Evolutionary conservation across 208 protist species (phyloP).

Genomic region (Histomonas meleagridis): DNA sequence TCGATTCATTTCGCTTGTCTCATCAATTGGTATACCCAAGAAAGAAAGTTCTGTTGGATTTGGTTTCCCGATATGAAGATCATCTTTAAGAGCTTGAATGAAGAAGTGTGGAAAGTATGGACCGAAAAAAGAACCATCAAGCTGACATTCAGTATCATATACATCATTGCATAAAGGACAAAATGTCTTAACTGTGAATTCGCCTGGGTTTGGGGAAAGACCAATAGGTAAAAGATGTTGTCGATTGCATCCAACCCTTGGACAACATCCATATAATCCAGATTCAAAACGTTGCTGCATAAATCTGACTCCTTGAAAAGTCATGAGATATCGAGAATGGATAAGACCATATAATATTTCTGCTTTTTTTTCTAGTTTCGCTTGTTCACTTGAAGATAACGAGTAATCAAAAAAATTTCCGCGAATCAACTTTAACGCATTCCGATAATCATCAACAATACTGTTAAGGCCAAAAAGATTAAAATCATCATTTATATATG

Average conservation of each 20-base stretch:
- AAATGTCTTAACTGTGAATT: not conserved
- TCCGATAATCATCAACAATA: not conserved
- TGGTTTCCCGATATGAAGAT: not conserved
- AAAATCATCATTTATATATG: constrained; percentile 14
- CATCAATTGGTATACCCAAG: not conserved
- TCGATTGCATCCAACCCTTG: not conserved
- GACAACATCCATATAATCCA: not conserved
- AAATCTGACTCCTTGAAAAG: not conserved
- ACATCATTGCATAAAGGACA: not conserved
- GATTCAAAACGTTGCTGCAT: not conserved
- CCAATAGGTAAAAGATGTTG: not conserved
- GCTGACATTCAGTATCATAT: not conserved
- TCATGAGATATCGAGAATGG: not conserved
- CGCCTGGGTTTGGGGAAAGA: not conserved
- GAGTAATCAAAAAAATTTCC: not conserved
- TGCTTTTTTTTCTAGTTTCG: not conserved
- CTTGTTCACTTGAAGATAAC: not conserved
- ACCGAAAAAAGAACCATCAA: not conserved
- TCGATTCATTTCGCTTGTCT: not conserved
- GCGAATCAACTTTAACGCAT: not conserved
- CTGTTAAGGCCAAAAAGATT: not conserved
- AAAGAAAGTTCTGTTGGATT: not conserved
- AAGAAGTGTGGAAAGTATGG: constrained; percentile 10
- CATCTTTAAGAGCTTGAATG: not conserved
- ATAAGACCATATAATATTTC: not conserved